A percentile compares a stretch with the other conserved stretches of the same genome.
Conservation (phyloP, 192 early-diverging fungal species). For the Obelidium mucronatum region DNA sequence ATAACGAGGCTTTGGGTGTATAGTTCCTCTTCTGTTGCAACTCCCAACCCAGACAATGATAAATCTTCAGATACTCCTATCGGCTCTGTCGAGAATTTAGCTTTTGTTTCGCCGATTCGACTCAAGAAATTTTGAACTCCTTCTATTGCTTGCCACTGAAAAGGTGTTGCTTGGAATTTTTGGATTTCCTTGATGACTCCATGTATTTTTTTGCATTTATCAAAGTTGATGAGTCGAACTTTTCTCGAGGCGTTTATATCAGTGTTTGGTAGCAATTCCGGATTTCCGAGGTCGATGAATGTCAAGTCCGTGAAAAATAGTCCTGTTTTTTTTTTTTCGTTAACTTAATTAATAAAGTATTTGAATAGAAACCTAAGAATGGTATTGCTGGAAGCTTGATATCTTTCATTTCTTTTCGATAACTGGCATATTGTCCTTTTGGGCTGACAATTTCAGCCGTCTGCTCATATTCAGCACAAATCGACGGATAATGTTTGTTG, state of each 20-base stretch:
- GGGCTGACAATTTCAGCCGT: slow-evolving; percentile 54
- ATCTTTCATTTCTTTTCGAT: slow-evolving; percentile 62
- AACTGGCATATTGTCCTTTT: slow-evolving; percentile 64
- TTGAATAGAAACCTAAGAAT: slow-evolving; percentile 51
- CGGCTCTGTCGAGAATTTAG: not conserved
- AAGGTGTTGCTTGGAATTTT: slow-evolving; percentile 50
- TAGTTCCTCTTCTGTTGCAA: slow-evolving; percentile 50
- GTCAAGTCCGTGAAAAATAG: slow-evolving; percentile 66
- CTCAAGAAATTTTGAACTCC: slow-evolving; percentile 47
- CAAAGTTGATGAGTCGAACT: slow-evolving; percentile 60
- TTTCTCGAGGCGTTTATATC: not conserved
- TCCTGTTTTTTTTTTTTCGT: no score
- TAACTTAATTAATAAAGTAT: not conserved
- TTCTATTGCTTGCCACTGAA: slow-evolving; percentile 33
- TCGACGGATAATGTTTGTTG: slow-evolving; percentile 48
- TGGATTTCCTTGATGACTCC: slow-evolving; percentile 54
- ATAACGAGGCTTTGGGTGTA: slow-evolving; percentile 49
- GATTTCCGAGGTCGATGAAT: slow-evolving; percentile 46
- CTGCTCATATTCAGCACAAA: slow-evolving; percentile 51
- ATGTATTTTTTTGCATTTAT: slow-evolving; percentile 62
- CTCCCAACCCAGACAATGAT: not conserved
- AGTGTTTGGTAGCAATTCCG: slow-evolving; percentile 55
- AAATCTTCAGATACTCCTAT: not conserved
- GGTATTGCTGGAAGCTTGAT: slow-evolving; percentile 56
- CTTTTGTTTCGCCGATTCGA: slow-evolving; percentile 15